These are phyloP conservation scores for Raphanus hybrid DNA, from an alignment of 441 rosid genomes.

Conservation along the genomic window DNA sequence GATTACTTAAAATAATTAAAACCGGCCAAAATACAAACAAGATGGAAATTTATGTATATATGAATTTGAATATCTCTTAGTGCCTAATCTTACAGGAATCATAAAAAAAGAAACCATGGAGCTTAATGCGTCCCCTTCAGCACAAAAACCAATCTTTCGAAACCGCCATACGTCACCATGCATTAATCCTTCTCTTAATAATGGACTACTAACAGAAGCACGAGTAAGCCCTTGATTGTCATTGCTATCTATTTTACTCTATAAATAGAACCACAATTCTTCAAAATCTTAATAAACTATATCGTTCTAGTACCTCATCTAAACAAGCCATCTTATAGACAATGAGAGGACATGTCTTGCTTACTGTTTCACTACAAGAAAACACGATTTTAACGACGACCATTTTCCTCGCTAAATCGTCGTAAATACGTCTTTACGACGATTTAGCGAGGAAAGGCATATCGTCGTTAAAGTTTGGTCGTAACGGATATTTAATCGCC, in stretches of 20 bases:
- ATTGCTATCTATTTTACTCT: constrained; percentile 25
- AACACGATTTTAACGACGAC: too few relatives aligned
- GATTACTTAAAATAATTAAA: constrained; percentile 27
- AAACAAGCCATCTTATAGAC: constrained; percentile 17
- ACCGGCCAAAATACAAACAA: constrained; percentile 28
- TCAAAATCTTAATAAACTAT: constrained; percentile 4
- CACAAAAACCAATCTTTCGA: constrained; percentile 25
- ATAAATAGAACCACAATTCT: constrained; percentile 26
- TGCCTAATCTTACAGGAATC: constrained; percentile 2
- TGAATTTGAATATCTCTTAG: constrained; percentile 9
- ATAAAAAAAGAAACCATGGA: constrained; percentile 7
- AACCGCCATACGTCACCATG: constrained; percentile 42
- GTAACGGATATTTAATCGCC: too few relatives aligned
- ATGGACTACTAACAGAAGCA: constrained; percentile 11
- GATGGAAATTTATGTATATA: constrained; percentile 25
- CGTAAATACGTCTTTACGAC: too few relatives aligned
- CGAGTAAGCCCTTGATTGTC: background rate
- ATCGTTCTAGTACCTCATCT: constrained; percentile 12
- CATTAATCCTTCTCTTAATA: constrained; percentile 35
- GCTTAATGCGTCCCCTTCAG: constrained; percentile 31
- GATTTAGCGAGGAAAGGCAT: too few relatives aligned
- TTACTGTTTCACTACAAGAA: too few relatives aligned
- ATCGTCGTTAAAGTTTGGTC: too few relatives aligned
- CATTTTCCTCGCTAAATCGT: too few relatives aligned
- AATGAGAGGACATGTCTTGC: constrained; percentile 42